Evolutionary conservation across 768 basidiomycete genomes (phyloP).

Genomic region (Sporobolomyces pararoseus): DNA sequence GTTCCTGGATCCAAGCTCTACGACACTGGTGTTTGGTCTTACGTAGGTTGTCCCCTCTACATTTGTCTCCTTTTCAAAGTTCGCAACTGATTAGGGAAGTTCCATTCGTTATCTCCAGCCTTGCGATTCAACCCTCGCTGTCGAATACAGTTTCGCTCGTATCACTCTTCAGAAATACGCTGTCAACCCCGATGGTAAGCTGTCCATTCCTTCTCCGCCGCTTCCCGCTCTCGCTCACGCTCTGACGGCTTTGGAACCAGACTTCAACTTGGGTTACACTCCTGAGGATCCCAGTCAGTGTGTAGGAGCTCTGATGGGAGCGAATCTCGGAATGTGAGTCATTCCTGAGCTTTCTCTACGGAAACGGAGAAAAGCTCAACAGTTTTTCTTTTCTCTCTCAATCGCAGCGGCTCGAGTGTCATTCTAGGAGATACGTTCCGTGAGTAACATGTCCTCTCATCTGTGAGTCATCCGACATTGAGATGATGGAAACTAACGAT

Average conservation of each 20-base stretch:
- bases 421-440: constrained; percentile 89
- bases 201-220: background rate
- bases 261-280: constrained; percentile 60
- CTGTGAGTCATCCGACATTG: background rate
- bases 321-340: constrained; percentile 67
- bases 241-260: constrained; percentile 45
- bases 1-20: constrained; percentile 10
- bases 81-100: background rate
- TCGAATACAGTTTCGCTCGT: constrained; percentile 28
- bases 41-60: constrained; percentile 5
- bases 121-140: constrained; percentile 14
- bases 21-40: constrained; percentile 22
- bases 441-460: constrained; percentile 46
- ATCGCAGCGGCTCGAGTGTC: constrained; percentile 53
- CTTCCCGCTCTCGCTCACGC: background rate
- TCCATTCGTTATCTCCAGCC: constrained; percentile 45
- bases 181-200: constrained; percentile 11
- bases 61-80: background rate
- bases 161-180: constrained; percentile 48
- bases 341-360: too few relatives aligned
- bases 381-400: background rate
- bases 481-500: too few relatives aligned
- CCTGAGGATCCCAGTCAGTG: constrained; percentile 8
- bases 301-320: constrained; percentile 56
- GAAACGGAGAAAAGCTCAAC: too few relatives aligned